These are phyloP conservation scores for Aegilops speltoides DNA, from an alignment of 176 grass and related monocot genomes.

Conservation along the genomic window DNA sequence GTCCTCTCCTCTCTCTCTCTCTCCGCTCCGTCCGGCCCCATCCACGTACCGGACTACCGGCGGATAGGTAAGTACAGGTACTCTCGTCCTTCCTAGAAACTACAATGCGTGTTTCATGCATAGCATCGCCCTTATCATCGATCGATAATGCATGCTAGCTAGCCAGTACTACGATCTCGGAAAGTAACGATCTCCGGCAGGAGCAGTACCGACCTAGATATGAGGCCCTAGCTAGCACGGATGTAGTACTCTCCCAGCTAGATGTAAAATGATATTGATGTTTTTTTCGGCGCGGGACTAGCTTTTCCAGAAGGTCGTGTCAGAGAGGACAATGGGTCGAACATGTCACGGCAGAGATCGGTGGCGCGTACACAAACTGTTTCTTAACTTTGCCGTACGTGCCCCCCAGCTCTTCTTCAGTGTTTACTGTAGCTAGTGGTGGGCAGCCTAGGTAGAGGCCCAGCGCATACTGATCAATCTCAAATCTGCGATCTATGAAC, in stretches of 20 bases:
- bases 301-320: constrained; percentile 27
- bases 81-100: neutral
- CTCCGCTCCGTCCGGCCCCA: neutral
- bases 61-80: neutral
- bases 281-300: constrained; percentile 5
- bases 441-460: neutral
- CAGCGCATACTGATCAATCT: neutral
- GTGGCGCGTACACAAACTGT: constrained; percentile 14
- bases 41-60: neutral
- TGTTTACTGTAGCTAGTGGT: neutral
- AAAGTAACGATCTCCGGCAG: neutral
- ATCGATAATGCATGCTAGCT: neutral
- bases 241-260: neutral
- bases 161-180: neutral
- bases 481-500: neutral
- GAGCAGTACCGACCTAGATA: neutral
- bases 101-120: neutral
- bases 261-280: constrained; percentile 18
- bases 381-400: constrained; percentile 35
- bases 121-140: neutral
- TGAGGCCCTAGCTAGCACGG: neutral
- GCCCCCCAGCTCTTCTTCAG: neutral
- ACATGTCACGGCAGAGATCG: constrained; percentile 29
- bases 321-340: constrained; percentile 31
- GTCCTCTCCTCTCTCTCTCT: neutral